Percentiles rank a stretch among this genome's conserved stretches.
These are phyloP conservation scores for Epichloe baconii DNA, from an alignment of 2,329 filamentous ascomycete genomes.

Conservation along the genomic window DNA sequence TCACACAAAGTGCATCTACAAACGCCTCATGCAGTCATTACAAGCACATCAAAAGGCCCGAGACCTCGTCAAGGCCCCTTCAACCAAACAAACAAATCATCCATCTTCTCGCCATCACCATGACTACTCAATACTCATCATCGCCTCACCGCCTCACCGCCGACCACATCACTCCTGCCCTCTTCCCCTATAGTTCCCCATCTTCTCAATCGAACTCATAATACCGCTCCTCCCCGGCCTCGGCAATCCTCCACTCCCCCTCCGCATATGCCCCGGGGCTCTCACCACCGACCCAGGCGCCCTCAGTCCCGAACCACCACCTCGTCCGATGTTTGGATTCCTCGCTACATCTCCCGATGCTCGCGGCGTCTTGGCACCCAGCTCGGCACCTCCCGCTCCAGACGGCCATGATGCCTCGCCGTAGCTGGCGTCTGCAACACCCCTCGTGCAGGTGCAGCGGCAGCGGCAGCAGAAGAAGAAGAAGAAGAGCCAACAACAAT, in stretches of 20 bases:
- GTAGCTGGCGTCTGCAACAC: slow-evolving; percentile 4
- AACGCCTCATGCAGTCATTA: slow-evolving; percentile 4
- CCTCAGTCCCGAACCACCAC: slow-evolving; percentile 43
- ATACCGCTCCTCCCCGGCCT: slow-evolving; percentile 54
- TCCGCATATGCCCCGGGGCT: slow-evolving; percentile 30
- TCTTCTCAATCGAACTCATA: slow-evolving; percentile 77
- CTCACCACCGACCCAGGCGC: slow-evolving; percentile 41
- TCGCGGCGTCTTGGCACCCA: slow-evolving; percentile 24
- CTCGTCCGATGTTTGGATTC: slow-evolving; percentile 4
- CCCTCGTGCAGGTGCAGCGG: slow-evolving; percentile 7
- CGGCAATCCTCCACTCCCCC: slow-evolving; percentile 32
- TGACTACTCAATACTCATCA: too few species aligned
- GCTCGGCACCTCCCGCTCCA: background rate
- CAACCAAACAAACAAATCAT: background rate
- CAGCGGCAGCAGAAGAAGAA: background rate
- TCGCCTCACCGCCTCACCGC: too few species aligned
- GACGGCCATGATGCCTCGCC: background rate
- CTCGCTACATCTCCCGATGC: slow-evolving; percentile 39
- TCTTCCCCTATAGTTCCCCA: slow-evolving; percentile 50
- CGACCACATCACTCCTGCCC: background rate
- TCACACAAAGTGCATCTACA: background rate
- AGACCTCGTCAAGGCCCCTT: background rate
- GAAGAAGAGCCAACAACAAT: slow-evolving; percentile 18
- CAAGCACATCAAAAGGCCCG: background rate
- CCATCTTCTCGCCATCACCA: background rate